Percentiles rank a stretch among this genome's conserved stretches.
phyloP scores from a whole-genome alignment of 2,329 filamentous ascomycete genomes.

The Ophiosphaerella herpotricha region DNA sequence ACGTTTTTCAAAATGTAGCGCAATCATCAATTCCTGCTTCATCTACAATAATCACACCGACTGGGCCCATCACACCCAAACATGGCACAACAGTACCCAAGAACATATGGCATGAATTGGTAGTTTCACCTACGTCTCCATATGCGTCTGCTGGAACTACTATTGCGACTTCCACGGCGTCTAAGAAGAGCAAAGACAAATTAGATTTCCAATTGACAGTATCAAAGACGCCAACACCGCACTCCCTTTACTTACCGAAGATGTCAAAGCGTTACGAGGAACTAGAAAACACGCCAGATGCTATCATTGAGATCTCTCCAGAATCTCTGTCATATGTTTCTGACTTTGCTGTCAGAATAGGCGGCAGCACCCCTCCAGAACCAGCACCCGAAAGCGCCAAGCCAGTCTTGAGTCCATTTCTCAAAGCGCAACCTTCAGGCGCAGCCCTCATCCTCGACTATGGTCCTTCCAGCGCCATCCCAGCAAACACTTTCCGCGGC shows the following conservation, averaged over 20 bases:
- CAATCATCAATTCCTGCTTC: conserved; percentile 44
- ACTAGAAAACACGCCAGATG: conserved; percentile 68
- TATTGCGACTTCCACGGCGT: conserved; percentile 9
- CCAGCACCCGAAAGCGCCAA: conserved; percentile 17
- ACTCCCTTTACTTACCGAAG: conserved; percentile 83
- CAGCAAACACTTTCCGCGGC: conserved; percentile 86
- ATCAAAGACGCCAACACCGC: conserved; percentile 74
- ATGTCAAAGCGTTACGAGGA: conserved; percentile 77
- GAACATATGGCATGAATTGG: conserved; percentile 51
- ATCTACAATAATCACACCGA: conserved; percentile 54
- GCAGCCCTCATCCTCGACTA: conserved; percentile 97
- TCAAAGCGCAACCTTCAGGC: conserved; percentile 70
- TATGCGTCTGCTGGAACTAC: conserved; percentile 47
- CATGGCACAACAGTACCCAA: conserved; percentile 41
- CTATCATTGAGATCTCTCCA: conserved; percentile 87
- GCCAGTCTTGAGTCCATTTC: conserved; percentile 30
- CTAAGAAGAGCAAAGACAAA: conserved; percentile 30
- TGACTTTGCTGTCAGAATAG: conserved; percentile 84
- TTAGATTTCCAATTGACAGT: conserved; percentile 89
- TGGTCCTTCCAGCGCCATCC: conserved; percentile 77
- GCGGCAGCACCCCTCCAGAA: conserved; percentile 57
- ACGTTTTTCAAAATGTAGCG: conserved; percentile 82
- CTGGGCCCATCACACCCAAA: conserved; percentile 52
- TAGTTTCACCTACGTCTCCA: conserved; percentile 47
- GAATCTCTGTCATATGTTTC: conserved; percentile 79